Evolutionary conservation across 148 eudicot species (phyloP).

Genomic region (Polygonum aviculare): DNA sequence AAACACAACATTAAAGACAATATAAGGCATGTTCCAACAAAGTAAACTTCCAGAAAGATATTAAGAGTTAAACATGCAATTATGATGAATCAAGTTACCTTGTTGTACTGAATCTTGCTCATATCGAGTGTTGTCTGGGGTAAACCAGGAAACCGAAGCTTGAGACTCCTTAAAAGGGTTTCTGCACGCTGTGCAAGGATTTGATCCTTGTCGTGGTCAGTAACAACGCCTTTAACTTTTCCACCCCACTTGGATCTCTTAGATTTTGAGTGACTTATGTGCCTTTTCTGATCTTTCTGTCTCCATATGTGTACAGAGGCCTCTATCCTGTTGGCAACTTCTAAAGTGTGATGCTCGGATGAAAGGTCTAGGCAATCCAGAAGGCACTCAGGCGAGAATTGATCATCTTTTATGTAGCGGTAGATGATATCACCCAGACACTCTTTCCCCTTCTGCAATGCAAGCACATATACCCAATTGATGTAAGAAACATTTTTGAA

Average conservation of each 20-base stretch:
- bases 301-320: conserved; percentile 30
- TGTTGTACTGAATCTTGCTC: conserved; percentile 45
- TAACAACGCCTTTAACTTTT: conserved; percentile 24
- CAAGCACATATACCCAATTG: background rate
- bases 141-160: conserved; percentile 33
- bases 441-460: conserved; percentile 37
- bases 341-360: conserved; percentile 34
- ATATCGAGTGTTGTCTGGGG: conserved; percentile 38
- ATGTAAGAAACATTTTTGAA: background rate
- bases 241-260: conserved; percentile 25
- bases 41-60: too few species aligned
- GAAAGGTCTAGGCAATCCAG: conserved; percentile 36
- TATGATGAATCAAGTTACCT: conserved; percentile 17
- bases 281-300: conserved; percentile 24
- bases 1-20: background rate
- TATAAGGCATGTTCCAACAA: too few species aligned
- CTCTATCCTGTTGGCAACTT: conserved; percentile 40
- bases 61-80: background rate
- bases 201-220: conserved; percentile 22
- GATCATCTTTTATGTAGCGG: conserved; percentile 29
- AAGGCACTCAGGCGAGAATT: conserved; percentile 36
- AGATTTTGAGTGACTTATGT: conserved; percentile 12
- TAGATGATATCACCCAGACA: conserved; percentile 37
- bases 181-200: conserved; percentile 33
- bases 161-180: conserved; percentile 31